These are phyloP conservation scores for Colletotrichum karsti DNA, from an alignment of 2,329 filamentous ascomycete genomes.

Conservation along the genomic window DNA sequence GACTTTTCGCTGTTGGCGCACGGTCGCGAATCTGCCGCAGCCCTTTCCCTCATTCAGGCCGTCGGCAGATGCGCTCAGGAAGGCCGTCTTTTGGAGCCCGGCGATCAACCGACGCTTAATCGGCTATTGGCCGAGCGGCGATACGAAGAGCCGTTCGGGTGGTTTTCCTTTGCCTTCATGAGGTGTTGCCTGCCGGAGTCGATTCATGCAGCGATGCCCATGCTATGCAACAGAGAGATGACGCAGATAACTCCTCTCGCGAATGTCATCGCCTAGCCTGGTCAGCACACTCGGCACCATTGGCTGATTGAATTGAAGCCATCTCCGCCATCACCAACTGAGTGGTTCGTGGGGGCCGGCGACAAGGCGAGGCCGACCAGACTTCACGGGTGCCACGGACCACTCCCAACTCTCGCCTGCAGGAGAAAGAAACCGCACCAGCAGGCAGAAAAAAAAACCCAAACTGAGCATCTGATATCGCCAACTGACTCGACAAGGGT, in stretches of 20 bases:
- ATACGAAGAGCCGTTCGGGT: background rate
- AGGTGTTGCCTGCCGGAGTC: background rate
- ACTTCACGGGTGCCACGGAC: background rate
- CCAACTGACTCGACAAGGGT: conserved; percentile 41
- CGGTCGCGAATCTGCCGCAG: conserved; percentile 4
- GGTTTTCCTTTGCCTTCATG: background rate
- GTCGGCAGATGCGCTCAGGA: background rate
- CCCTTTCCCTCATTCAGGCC: background rate
- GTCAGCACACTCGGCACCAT: too few species aligned
- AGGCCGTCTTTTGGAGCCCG: background rate
- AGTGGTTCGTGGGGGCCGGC: background rate
- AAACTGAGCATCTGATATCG: conserved; percentile 45
- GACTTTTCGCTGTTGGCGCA: too few species aligned
- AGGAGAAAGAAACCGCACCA: background rate
- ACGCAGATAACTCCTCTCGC: too few species aligned
- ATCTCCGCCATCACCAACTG: background rate
- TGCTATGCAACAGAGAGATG: too few species aligned
- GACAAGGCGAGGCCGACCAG: background rate
- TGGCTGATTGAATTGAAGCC: background rate
- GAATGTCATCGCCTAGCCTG: too few species aligned
- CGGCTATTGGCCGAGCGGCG: background rate
- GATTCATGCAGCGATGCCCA: background rate
- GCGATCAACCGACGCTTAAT: background rate
- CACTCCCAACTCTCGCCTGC: background rate
- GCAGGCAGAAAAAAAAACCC: background rate